These are phyloP conservation scores for Cladosporium austrohemisphaericum DNA, from an alignment of 2,329 filamentous ascomycete genomes.

Conservation along the genomic window DNA sequence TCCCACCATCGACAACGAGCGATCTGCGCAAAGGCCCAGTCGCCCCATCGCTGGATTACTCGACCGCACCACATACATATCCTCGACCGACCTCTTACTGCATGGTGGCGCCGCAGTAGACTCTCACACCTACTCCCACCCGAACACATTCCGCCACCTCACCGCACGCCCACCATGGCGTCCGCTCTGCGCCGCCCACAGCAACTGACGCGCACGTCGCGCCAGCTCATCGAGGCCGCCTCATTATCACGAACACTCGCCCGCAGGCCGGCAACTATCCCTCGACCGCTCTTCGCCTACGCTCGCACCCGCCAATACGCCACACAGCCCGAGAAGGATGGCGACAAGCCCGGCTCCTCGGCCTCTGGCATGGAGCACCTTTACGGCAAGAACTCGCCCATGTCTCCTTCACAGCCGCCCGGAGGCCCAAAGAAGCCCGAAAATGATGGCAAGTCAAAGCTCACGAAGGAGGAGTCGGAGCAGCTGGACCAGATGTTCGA, in stretches of 20 bases:
- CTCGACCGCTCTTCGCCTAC: conserved; percentile 42
- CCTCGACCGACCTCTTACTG: too few species aligned
- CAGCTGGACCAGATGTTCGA: conserved; percentile 56
- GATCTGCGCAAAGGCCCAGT: too few species aligned
- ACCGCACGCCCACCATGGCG: conserved; percentile 27
- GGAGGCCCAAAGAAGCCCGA: conserved; percentile 36
- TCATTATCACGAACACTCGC: conserved; percentile 33
- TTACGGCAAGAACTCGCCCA: conserved; percentile 41
- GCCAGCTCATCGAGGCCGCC: conserved; percentile 32
- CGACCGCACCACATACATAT: too few species aligned
- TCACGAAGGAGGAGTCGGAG: conserved; percentile 55
- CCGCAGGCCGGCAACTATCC: conserved; percentile 36
- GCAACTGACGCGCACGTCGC: conserved; percentile 31
- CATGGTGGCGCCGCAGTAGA: conserved; percentile 13
- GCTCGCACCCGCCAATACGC: conserved; percentile 43
- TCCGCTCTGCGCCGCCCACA: conserved; percentile 35
- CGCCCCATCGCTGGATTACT: too few species aligned
- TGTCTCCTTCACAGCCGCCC: conserved; percentile 34
- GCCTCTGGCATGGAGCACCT: conserved; percentile 45
- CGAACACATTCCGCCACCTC: background rate
- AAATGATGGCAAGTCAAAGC: conserved; percentile 40
- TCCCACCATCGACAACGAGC: too few species aligned
- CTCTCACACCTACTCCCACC: background rate
- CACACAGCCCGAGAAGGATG: conserved; percentile 32
- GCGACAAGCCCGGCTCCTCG: conserved; percentile 32